Evolutionary conservation across 306 rosid genomes (phyloP).

Genomic region (Trichosanthes cucumerina): DNA sequence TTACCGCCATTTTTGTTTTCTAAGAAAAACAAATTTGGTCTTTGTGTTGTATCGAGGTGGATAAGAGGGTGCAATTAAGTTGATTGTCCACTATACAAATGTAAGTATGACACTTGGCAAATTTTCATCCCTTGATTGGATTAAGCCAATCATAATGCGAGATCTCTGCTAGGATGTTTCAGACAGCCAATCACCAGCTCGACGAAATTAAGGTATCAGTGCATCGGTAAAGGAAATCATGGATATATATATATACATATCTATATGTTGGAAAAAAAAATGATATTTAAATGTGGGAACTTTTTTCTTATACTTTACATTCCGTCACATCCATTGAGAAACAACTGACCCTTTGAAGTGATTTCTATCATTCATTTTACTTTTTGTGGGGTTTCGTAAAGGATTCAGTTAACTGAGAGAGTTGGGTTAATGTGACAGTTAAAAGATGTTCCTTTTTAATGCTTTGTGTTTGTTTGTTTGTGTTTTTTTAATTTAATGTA

Average conservation of each 20-base stretch:
- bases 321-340: conserved; percentile 2
- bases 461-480: background rate
- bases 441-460: background rate
- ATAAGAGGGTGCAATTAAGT: conserved; percentile 11
- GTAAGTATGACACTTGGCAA: conserved; percentile 1
- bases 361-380: conserved; percentile 10
- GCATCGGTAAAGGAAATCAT: conserved; percentile 17
- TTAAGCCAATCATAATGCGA: conserved; percentile 54
- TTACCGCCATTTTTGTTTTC: background rate
- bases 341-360: background rate
- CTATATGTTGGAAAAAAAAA: background rate
- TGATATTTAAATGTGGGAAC: background rate
- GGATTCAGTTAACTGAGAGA: background rate
- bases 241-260: background rate
- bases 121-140: conserved; percentile 17
- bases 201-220: conserved; percentile 86
- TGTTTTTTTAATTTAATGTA: background rate
- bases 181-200: conserved; percentile 70
- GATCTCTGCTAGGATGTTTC: conserved; percentile 48
- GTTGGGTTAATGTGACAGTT: conserved; percentile 9
- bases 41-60: background rate
- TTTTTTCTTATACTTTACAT: background rate
- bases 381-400: background rate
- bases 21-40: background rate
- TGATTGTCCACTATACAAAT: conserved; percentile 36